Base-by-base conservation (phyloP, 2,329 filamentous ascomycete species). In the Pestalotiopsis sp. region DNA sequence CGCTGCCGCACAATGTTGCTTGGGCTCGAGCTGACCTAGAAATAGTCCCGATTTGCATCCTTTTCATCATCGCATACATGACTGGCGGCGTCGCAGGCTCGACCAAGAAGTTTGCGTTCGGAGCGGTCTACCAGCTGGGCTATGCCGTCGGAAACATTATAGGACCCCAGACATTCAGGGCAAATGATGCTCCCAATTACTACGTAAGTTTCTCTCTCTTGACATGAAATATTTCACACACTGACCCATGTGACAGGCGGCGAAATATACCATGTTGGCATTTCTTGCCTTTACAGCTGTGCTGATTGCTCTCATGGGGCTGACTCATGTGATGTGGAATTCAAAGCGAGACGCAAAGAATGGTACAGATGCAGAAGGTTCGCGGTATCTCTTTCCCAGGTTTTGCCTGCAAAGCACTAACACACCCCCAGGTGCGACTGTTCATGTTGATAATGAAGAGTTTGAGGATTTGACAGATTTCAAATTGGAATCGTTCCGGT, bases 41-140 rank as follows among this genome's bases (percentile, higher is more conserved):
- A 27, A 27, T 11, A 63, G 60, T 63, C 23, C 60, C 60, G 1
- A 63, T 63, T 11, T 63, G 60, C n/a, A 36, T 63, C 6, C 60
- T 63, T 6, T 63, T 63, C 60, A 63, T 63, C 13, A 63, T 63
- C 23, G 60, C 60, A 12, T 63, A 63, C 60, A 63, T 63, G 60
- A 63, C 60, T 23, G 60, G 60, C 14, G 60, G 60, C 31, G 36
- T 63, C n/a, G 60, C 60, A 4, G 60, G 60, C 11, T 39, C 60
- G 11, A 63, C 60, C n/a, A 63, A 63, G 14, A 63, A 63, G 36
- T 63, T 63, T 13, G 60, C 60, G 2, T 63, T 63, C 27, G 60
- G 60, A 13, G 60, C 38, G 14, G 60, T 27, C 27, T 63, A 63
- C n/a, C 60, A 63, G 23, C n/a, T 63, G 13, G 60, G 60, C 27